These are phyloP conservation scores for Leonotis leonurus DNA, from an alignment of 257 asterid genomes.

Conservation along the genomic window DNA sequence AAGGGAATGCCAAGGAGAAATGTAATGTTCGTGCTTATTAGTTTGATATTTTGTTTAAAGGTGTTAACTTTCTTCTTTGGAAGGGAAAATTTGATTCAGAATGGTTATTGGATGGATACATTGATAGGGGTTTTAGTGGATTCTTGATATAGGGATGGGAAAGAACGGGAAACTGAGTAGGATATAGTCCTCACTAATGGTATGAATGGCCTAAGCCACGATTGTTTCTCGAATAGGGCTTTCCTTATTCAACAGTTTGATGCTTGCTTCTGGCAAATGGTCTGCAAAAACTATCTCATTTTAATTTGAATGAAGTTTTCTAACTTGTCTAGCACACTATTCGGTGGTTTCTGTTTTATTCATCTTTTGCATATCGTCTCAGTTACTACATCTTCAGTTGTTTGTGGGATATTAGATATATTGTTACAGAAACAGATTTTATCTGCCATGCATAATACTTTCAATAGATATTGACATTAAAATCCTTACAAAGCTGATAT, in stretches of 20 bases:
- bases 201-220: background rate
- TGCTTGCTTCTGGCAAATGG: background rate
- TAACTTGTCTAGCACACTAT: background rate
- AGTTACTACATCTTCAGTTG: background rate
- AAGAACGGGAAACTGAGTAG: background rate
- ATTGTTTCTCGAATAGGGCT: background rate
- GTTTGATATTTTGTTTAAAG: slow-evolving; percentile 6
- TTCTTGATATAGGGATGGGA: background rate
- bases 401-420: slow-evolving; percentile 1
- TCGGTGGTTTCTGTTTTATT: background rate
- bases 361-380: background rate
- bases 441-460: background rate
- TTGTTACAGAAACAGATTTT: background rate
- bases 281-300: background rate
- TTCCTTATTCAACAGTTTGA: slow-evolving; percentile 1
- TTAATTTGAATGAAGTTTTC: background rate
- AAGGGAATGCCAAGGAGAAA: slow-evolving; percentile 22
- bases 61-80: background rate
- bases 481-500: background rate
- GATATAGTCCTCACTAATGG: background rate
- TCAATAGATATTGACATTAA: background rate
- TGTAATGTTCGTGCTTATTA: slow-evolving; percentile 12
- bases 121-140: background rate
- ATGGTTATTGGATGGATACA: background rate
- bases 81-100: background rate